phyloP scores from a whole-genome alignment of 306 rosid species.

The Prunus kanzakura region DNA sequence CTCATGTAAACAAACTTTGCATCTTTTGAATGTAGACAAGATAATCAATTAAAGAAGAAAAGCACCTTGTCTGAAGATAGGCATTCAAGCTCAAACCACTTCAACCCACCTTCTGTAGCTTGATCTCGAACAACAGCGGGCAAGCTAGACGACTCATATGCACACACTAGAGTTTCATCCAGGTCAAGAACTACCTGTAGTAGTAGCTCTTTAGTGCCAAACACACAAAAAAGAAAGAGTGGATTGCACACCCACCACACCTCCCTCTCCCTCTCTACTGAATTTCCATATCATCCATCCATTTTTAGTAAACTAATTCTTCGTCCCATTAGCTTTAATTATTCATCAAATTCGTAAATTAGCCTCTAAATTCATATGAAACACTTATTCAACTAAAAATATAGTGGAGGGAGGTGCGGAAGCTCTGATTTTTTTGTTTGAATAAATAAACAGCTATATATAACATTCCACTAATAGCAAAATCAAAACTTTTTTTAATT shows the following conservation, averaged over 20 bases:
- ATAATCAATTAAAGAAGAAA: conserved; percentile 3
- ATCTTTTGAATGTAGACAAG: not conserved
- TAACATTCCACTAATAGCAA: not conserved
- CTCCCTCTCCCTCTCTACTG: not conserved
- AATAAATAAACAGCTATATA: not conserved
- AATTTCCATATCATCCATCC: not conserved
- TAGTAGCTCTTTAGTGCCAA: not conserved
- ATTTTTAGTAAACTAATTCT: not conserved
- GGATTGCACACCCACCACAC: not conserved
- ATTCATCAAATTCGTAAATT: not conserved
- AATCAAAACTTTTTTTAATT: not conserved
- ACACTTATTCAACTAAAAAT: too few species aligned
- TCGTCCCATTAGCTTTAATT: not conserved
- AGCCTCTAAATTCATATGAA: not conserved
- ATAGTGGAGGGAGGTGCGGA: too few species aligned
- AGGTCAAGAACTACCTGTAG: conserved; percentile 88
- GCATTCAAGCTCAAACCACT: conserved; percentile 89
- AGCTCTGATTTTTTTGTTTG: not conserved
- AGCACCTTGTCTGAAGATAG: conserved; percentile 71
- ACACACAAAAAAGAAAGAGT: not conserved
- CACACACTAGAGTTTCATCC: conserved; percentile 94
- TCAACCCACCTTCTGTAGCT: conserved; percentile 86
- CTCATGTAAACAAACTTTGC: conserved; percentile 4
- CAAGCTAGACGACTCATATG: conserved; percentile 80
- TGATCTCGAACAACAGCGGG: conserved; percentile 63